phyloP scores from a whole-genome alignment of 768 basidiomycete species.

The Termitomyces sp. region DNA sequence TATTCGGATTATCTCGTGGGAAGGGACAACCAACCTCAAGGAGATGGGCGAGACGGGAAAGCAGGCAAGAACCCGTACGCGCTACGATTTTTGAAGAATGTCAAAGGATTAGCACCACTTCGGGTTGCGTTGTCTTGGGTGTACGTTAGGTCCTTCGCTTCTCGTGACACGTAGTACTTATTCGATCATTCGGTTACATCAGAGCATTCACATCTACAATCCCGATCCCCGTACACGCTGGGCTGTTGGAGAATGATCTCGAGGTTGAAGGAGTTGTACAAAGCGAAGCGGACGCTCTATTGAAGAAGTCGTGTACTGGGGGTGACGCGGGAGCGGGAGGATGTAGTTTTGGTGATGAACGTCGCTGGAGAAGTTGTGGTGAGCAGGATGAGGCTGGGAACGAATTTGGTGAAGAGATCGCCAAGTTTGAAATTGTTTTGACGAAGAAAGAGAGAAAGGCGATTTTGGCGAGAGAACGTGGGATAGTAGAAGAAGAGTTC shows the following conservation, averaged over 20 bases:
- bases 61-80: not conserved
- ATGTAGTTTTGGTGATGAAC: constrained; percentile 4
- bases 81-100: constrained; percentile 41
- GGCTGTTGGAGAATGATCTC: constrained; percentile 17
- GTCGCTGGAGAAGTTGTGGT: constrained; percentile 2
- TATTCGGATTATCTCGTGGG: constrained; percentile 5
- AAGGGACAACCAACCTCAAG: not conserved
- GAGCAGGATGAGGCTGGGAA: not conserved
- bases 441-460: constrained; percentile 35
- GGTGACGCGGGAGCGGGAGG: not conserved
- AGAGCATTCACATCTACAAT: constrained; percentile 42
- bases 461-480: constrained; percentile 5
- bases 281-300: not conserved
- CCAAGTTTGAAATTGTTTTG: constrained; percentile 29
- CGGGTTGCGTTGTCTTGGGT: constrained; percentile 63
- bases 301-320: not conserved
- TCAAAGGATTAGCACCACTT: constrained; percentile 54
- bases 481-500: constrained; percentile 7
- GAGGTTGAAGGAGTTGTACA: not conserved
- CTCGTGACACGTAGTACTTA: not conserved
- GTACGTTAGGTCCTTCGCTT: constrained; percentile 29
- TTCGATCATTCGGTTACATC: not conserved
- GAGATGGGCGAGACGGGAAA: not conserved
- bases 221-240: constrained; percentile 10
- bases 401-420: constrained; percentile 9